phyloP scores from a whole-genome alignment of 208 protist genomes.

The Trypanosoma scelopori region DNA sequence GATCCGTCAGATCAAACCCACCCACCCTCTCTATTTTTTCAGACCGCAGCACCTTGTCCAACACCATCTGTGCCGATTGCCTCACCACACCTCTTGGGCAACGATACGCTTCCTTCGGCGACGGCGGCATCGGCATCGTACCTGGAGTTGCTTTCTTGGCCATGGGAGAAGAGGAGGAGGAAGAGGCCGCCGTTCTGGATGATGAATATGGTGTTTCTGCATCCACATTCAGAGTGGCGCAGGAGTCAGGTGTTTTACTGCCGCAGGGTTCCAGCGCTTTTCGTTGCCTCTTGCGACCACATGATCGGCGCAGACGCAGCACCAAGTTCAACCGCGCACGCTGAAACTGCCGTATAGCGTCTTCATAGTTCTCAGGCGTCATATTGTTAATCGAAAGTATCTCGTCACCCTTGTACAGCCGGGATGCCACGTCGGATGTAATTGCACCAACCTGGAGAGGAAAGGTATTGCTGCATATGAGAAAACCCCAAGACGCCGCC shows the following conservation, averaged over 20 bases:
- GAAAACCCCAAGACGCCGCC: conserved; percentile 23
- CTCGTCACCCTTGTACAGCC: conserved; percentile 27
- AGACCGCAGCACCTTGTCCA: conserved; percentile 13
- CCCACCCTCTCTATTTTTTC: not conserved
- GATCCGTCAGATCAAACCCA: not conserved
- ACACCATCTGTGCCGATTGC: conserved; percentile 1
- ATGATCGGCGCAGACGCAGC: conserved; percentile 16
- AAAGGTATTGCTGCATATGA: conserved; percentile 6
- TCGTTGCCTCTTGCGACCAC: not conserved
- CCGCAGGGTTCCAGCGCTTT: not conserved
- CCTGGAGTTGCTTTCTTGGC: not conserved
- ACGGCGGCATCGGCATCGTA: not conserved
- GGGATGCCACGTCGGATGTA: not conserved
- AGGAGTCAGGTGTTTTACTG: not conserved
- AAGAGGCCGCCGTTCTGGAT: not conserved
- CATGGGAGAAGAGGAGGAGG: not conserved
- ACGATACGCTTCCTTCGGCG: not conserved
- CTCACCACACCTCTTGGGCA: not conserved
- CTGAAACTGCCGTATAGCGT: conserved; percentile 28
- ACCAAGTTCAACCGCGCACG: conserved; percentile 9
- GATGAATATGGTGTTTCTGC: too few relatives aligned
- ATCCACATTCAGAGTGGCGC: not conserved
- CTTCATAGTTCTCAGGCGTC: conserved; percentile 18
- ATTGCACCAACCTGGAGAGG: conserved; percentile 24
- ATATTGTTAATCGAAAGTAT: conserved; percentile 38